Conservation (phyloP, 1,284 basidiomycete genomes). For the Takashimella koratensis region DNA sequence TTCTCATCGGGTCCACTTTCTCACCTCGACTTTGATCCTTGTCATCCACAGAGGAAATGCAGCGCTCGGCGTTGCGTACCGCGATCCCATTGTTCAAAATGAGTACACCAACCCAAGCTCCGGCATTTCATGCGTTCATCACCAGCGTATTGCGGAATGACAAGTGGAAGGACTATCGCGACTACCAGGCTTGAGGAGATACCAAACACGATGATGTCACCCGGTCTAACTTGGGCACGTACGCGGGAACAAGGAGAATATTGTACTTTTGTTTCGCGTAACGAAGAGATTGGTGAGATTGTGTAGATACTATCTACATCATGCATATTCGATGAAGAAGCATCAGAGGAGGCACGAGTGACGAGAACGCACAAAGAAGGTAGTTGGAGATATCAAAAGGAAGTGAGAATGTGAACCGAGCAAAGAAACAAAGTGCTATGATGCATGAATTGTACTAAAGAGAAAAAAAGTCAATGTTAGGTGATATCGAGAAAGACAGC, state of each 20-base stretch:
- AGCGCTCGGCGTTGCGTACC: constrained; percentile 79
- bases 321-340: no score
- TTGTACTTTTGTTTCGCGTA: no score
- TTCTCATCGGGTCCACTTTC: no score
- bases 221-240: no score
- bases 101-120: constrained; percentile 55
- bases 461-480: no score
- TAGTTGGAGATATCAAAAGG: not conserved
- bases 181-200: constrained; percentile 31
- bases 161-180: constrained; percentile 45
- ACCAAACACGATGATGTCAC: not conserved
- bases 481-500: no score
- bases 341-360: not conserved
- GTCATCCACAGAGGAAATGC: constrained; percentile 63
- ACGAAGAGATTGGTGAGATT: no score
- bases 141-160: constrained; percentile 27
- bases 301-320: no score
- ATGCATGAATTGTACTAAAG: not conserved
- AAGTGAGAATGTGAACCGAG: not conserved
- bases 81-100: constrained; percentile 76
- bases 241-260: not conserved
- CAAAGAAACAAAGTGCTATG: not conserved
- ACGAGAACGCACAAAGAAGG: not conserved
- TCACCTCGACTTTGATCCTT: not conserved
- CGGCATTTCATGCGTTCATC: constrained; percentile 71